phyloP scores from a whole-genome alignment of 345 rosid genomes.

The Brassica rapa region DNA sequence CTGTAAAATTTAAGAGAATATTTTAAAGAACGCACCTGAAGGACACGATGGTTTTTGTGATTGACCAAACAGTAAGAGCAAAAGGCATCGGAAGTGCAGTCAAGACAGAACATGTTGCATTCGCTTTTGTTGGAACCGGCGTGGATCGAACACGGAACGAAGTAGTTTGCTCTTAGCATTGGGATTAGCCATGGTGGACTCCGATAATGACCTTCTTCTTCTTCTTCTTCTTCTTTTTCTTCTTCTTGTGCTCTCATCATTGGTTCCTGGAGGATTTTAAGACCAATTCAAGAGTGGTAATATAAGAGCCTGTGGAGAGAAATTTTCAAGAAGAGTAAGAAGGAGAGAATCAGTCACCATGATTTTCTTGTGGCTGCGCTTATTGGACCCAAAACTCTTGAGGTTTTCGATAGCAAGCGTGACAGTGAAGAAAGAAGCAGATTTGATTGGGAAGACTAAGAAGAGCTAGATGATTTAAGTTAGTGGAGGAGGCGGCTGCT shows the following conservation, averaged over 20 bases:
- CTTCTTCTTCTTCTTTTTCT: conserved; percentile 27
- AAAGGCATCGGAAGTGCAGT: conserved; percentile 63
- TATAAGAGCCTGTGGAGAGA: neutral
- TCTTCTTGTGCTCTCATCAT: conserved; percentile 31
- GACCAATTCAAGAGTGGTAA: neutral
- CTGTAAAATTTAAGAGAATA: neutral
- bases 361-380: conserved; percentile 35
- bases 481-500: conserved; percentile 30
- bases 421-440: neutral
- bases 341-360: conserved; percentile 39
- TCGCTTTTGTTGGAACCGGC: conserved; percentile 72
- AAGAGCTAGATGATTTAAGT: neutral
- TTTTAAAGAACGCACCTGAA: conserved; percentile 53
- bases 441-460: conserved; percentile 19
- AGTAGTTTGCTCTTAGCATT: conserved; percentile 67
- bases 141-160: conserved; percentile 61
- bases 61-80: conserved; percentile 68
- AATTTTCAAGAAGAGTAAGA: neutral
- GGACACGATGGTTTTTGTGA: conserved; percentile 69
- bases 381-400: conserved; percentile 22
- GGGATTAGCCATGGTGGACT: conserved; percentile 81
- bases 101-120: conserved; percentile 86
- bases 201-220: conserved; percentile 37
- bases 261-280: conserved; percentile 33
- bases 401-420: conserved; percentile 32